Percentiles rank a stretch among this genome's conserved stretches.
Evolutionary conservation across 768 basidiomycete species (phyloP).

Genomic region (Phlebiopsis flavidoalba): DNA sequence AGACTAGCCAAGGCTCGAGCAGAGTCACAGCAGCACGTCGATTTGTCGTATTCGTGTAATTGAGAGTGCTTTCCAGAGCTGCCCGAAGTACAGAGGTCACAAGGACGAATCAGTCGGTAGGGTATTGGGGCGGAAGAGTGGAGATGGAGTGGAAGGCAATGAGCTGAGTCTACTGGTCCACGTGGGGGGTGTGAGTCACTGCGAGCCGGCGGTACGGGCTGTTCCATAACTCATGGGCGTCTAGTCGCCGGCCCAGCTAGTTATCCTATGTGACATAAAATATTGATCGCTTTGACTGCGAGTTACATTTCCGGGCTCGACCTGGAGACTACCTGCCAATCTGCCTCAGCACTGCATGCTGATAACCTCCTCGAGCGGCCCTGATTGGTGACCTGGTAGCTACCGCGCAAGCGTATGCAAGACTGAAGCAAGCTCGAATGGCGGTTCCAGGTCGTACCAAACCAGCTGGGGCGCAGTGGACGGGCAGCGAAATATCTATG

Average conservation of each 20-base stretch:
- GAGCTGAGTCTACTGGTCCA: constrained; percentile 7
- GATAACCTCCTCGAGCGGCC: too few relatives aligned
- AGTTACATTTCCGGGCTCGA: background rate
- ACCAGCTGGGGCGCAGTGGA: too few relatives aligned
- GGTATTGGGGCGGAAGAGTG: background rate
- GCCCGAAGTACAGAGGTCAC: background rate
- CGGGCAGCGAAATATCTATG: too few relatives aligned
- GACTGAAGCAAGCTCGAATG: too few relatives aligned
- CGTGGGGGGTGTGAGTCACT: too few relatives aligned
- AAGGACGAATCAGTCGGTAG: background rate
- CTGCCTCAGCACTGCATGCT: too few relatives aligned
- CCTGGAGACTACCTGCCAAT: background rate
- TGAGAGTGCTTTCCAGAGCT: constrained; percentile 2
- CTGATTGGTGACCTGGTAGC: too few relatives aligned
- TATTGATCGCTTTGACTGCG: background rate
- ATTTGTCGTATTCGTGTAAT: background rate
- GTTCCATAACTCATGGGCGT: constrained; percentile 2
- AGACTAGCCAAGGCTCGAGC: background rate
- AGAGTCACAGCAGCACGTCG: background rate
- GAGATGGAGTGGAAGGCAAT: constrained; percentile 3
- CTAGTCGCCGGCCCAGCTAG: background rate
- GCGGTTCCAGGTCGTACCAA: too few relatives aligned
- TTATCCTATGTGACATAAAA: background rate
- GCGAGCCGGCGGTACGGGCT: constrained; percentile 6
- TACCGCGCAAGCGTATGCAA: too few relatives aligned